Conservation (phyloP, 2,329 filamentous ascomycete species). For the Microcyclospora pomicola region DNA sequence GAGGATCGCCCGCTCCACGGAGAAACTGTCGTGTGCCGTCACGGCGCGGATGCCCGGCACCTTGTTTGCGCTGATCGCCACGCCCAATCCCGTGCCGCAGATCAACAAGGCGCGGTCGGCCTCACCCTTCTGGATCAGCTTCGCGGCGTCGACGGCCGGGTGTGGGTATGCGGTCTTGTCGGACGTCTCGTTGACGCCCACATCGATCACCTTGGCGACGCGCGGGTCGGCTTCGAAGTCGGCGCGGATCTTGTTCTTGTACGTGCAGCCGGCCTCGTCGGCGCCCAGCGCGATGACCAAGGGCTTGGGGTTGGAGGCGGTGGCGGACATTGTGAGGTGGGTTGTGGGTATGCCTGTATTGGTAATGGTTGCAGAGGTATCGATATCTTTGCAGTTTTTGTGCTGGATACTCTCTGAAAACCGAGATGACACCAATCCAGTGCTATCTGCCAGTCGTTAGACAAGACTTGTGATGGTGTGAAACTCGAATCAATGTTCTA, state of each 20-base stretch:
- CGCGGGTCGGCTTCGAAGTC: constrained; percentile 55
- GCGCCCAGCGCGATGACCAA: constrained; percentile 44
- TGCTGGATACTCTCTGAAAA: too few species aligned
- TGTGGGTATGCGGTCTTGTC: constrained; percentile 77
- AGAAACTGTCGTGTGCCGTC: constrained; percentile 77
- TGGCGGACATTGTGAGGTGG: constrained; percentile 29
- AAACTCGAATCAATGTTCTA: too few species aligned
- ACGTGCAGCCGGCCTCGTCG: constrained; percentile 60
- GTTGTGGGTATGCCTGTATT: too few species aligned
- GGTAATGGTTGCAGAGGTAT: too few species aligned
- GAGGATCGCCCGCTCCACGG: constrained; percentile 64
- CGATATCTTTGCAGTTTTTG: too few species aligned
- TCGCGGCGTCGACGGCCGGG: constrained; percentile 59
- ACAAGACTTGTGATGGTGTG: too few species aligned
- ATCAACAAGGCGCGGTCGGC: constrained; percentile 69
- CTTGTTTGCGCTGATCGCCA: constrained; percentile 83
- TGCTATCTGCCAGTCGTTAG: too few species aligned
- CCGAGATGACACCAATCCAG: too few species aligned
- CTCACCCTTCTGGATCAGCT: constrained; percentile 46
- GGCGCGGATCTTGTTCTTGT: constrained; percentile 65
- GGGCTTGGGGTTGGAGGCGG: constrained; percentile 26
- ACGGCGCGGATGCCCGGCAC: constrained; percentile 74
- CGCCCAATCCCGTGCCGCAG: constrained; percentile 75
- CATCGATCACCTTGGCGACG: constrained; percentile 56
- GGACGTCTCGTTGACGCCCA: constrained; percentile 50